These are phyloP conservation scores for Blastobotrys terrestris DNA, from an alignment of 805 yeast species.

Conservation along the genomic window DNA sequence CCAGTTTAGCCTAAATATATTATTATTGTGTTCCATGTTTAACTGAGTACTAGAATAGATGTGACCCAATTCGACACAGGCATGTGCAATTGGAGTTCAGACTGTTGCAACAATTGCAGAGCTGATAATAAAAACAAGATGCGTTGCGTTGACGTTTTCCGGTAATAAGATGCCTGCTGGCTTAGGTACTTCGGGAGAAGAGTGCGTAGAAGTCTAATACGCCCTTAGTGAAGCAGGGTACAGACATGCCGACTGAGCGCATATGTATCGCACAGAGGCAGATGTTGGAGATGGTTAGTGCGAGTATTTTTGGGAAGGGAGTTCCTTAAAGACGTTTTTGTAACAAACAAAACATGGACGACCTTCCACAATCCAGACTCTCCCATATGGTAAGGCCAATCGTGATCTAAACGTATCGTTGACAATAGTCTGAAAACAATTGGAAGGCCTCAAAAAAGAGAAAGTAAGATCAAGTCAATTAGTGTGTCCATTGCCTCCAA, in stretches of 20 bases:
- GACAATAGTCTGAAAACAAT: slow-evolving; percentile 54
- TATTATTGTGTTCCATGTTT: too few species aligned
- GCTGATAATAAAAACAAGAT: too few species aligned
- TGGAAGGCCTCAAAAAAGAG: slow-evolving; percentile 50
- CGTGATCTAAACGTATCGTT: slow-evolving; percentile 21
- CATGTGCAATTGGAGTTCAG: too few species aligned
- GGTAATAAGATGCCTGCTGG: slow-evolving; percentile 52
- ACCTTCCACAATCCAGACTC: slow-evolving; percentile 29
- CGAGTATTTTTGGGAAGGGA: slow-evolving; percentile 46
- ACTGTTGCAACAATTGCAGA: too few species aligned
- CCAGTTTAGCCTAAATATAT: not conserved
- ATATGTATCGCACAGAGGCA: slow-evolving; percentile 46
- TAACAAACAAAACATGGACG: slow-evolving; percentile 61
- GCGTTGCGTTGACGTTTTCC: too few species aligned
- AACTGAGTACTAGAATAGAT: too few species aligned
- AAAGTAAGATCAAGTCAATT: slow-evolving; percentile 50
- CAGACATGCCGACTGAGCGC: slow-evolving; percentile 60
- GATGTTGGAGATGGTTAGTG: slow-evolving; percentile 50
- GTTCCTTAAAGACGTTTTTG: slow-evolving; percentile 45
- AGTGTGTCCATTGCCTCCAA: slow-evolving; percentile 74
- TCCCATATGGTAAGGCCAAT: slow-evolving; percentile 36
- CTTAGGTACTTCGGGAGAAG: slow-evolving; percentile 39
- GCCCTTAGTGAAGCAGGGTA: slow-evolving; percentile 48
- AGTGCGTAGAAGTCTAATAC: slow-evolving; percentile 32
- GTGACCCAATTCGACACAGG: too few species aligned